phyloP scores from a whole-genome alignment of 148 eudicot genomes.

The Cornus controversa region DNA sequence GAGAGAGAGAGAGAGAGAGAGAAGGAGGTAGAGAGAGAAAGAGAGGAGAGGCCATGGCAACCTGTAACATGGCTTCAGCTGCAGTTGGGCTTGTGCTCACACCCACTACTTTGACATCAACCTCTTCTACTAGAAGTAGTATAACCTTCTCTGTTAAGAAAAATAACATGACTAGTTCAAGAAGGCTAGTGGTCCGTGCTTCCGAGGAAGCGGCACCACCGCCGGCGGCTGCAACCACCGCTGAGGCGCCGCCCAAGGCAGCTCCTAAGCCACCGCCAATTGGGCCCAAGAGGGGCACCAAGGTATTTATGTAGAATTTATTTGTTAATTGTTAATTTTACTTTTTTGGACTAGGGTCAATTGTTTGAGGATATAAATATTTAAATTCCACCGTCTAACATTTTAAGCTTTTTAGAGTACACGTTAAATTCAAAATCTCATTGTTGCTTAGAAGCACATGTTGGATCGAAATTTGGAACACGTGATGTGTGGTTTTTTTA shows the following conservation, averaged over 20 bases:
- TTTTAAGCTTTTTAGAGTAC: too few species aligned
- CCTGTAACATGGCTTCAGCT: constrained; percentile 21
- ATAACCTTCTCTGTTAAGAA: not conserved
- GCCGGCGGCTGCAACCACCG: constrained; percentile 16
- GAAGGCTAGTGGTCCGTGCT: constrained; percentile 16
- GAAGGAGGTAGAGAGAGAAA: not conserved
- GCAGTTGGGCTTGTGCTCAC: constrained; percentile 17
- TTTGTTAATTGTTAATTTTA: too few species aligned
- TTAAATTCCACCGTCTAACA: too few species aligned
- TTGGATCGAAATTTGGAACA: too few species aligned
- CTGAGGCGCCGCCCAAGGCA: not conserved
- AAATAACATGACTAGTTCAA: not conserved
- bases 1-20: not conserved
- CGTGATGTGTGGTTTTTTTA: too few species aligned
- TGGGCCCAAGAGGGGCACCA: constrained; percentile 24
- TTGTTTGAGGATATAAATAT: too few species aligned
- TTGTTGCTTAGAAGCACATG: too few species aligned
- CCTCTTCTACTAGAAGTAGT: not conserved
- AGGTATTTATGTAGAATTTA: not conserved
- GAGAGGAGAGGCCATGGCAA: constrained; percentile 8
- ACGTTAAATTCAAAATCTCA: too few species aligned
- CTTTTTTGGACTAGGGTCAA: too few species aligned
- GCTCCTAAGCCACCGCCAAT: constrained; percentile 20
- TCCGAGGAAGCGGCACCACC: constrained; percentile 16
- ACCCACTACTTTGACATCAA: constrained; percentile 9